Evolutionary conservation across 176 grass and related monocot species (phyloP), one percentile per base, ranked within the genome.

Genomic region (Ensete glaucum): DNA sequence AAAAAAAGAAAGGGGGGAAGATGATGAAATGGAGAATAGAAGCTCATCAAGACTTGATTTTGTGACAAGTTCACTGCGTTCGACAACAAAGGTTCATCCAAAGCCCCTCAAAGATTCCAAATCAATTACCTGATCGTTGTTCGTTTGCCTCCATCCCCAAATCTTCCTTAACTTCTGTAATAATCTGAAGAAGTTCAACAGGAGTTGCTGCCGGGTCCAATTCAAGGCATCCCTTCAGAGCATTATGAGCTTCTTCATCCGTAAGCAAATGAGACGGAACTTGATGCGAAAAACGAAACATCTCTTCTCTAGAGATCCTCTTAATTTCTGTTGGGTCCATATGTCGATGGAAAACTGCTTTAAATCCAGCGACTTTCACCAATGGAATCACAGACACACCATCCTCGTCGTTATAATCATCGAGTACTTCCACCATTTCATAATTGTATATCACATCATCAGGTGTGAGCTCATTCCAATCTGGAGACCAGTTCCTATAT

Each of bases 321-420:
- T 85, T 91, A 15, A 89, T 82, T 80, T 91, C 84, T 58, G 85
- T 83, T 51, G 75, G 75, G 58, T 91, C 90, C 54, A 84, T 75
- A 73, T 91, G 90, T 64, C 79, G 81, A 78, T 92, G 88, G 67
- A 98, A 98, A 74, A 94, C 95, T 56, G 95, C 83, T 82, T 94
- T 99, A 71, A 99, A 99, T 70, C 95, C 95, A 72, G 91, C 88
- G 63, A 99, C 90, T 81, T 99, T 99, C 77, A 99, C 80, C 73
- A 94, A 79, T 50, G 95, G 95, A 15, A 86, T 85, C 43, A 91
- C 88, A 69, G 78, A 72, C 34, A 96, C 57, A 48, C 93, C 88
- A 29, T 84, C 24, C 60, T 98, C 88, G 19, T 98, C 90, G 6
- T 80, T 80, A 78, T 91, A 98, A 74, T 91, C 95, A 71, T 93